A percentile compares a stretch with the other conserved stretches of the same genome.
phyloP scores from a whole-genome alignment of 2,329 filamentous ascomycete genomes.

The Blastomyces emzantsi region DNA sequence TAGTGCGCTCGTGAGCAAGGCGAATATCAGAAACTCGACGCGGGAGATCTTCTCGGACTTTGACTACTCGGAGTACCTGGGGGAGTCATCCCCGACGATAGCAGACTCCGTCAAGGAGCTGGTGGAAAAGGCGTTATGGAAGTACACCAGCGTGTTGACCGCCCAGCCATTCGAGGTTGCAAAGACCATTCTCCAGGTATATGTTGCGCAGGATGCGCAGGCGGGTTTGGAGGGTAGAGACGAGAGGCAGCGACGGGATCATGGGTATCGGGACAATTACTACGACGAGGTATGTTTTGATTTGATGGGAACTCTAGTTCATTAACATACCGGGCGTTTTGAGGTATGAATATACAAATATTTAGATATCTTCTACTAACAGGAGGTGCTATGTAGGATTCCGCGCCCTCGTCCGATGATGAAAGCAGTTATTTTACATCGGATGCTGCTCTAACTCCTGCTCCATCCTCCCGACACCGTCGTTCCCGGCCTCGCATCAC shows the following conservation, averaged over 20 bases:
- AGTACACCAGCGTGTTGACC: conserved; percentile 80
- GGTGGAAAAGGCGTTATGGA: conserved; percentile 79
- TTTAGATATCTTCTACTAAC: conserved; percentile 14
- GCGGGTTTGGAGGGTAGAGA: conserved; percentile 25
- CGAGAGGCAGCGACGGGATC: conserved; percentile 23
- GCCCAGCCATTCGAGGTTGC: conserved; percentile 96
- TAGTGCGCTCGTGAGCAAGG: conserved; percentile 25
- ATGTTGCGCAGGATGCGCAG: conserved; percentile 39
- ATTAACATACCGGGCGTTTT: too few species aligned
- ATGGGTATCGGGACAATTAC: conserved; percentile 23
- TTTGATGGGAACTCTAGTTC: background rate
- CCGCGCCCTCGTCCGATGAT: conserved; percentile 53
- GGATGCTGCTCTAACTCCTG: conserved; percentile 35
- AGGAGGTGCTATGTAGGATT: conserved; percentile 18
- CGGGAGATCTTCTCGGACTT: conserved; percentile 82
- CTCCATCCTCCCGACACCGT: conserved; percentile 34
- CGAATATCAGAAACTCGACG: conserved; percentile 52
- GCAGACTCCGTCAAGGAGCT: conserved; percentile 67
- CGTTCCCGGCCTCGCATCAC: conserved; percentile 35
- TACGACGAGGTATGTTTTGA: conserved; percentile 24
- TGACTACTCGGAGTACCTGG: conserved; percentile 81
- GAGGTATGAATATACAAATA: conserved; percentile 1
- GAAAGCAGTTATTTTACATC: conserved; percentile 81
- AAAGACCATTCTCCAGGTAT: conserved; percentile 82
- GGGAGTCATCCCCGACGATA: conserved; percentile 64